A percentile compares a stretch with the other conserved stretches of the same genome.
Evolutionary conservation across 2,329 filamentous ascomycete species (phyloP).

Genomic region (Colletotrichum tropicale): DNA sequence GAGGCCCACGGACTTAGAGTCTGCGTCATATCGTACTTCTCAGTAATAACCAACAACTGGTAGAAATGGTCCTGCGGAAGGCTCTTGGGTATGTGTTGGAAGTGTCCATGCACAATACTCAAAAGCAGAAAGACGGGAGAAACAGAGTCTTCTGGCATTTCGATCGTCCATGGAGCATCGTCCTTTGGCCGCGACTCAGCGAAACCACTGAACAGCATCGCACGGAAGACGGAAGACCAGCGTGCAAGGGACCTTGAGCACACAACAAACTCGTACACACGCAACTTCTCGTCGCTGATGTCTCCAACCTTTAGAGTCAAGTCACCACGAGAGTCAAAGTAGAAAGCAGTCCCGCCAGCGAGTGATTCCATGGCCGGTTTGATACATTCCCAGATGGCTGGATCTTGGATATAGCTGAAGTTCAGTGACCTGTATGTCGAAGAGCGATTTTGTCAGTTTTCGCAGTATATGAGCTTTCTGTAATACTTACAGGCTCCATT

Average conservation of each 20-base stretch:
- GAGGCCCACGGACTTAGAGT: background rate
- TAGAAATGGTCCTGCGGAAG: background rate
- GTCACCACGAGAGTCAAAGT: background rate
- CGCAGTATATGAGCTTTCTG: background rate
- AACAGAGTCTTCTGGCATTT: background rate
- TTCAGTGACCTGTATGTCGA: background rate
- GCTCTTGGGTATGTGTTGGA: background rate
- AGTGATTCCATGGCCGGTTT: background rate
- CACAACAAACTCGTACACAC: background rate
- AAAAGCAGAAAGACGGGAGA: background rate
- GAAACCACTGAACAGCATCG: background rate
- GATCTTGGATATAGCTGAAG: background rate
- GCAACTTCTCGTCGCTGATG: fast-evolving
- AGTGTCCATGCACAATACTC: background rate
- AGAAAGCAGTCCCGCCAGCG: background rate
- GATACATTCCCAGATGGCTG: background rate
- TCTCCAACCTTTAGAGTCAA: background rate
- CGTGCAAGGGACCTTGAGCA: background rate
- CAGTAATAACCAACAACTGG: background rate
- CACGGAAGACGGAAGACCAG: background rate
- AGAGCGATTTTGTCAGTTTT: background rate
- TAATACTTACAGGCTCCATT: background rate
- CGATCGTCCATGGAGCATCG: background rate
- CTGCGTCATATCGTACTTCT: background rate
- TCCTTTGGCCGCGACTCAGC: background rate